Evolutionary conservation across 495 filamentous ascomycete genomes (phyloP).

Genomic region (Ascodesmis nigricans): DNA sequence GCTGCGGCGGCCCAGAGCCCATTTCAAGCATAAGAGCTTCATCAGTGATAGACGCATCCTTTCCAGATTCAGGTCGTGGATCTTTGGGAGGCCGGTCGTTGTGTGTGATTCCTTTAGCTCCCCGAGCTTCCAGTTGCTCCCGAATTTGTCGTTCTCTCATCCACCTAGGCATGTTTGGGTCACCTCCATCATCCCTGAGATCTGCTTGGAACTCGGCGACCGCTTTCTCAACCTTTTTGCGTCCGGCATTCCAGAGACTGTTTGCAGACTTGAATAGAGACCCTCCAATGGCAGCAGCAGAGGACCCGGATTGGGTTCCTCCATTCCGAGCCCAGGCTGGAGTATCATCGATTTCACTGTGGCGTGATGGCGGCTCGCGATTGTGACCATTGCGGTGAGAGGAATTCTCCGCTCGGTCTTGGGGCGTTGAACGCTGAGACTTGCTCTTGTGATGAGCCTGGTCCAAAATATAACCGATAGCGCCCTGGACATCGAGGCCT

Average conservation of each 20-base stretch:
- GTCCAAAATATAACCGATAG: constrained; percentile 73
- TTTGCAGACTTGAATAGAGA: constrained; percentile 85
- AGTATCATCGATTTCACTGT: constrained; percentile 25
- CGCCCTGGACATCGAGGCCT: constrained; percentile 64
- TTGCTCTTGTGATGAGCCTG: constrained; percentile 59
- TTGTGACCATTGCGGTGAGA: too few relatives aligned
- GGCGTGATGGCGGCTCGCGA: too few relatives aligned
- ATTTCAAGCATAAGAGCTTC: constrained; percentile 82
- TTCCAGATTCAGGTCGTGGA: constrained; percentile 13
- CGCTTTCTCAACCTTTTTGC: constrained; percentile 85
- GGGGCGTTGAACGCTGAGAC: constrained; percentile 30
- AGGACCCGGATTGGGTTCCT: constrained; percentile 58
- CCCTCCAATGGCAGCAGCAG: constrained; percentile 59
- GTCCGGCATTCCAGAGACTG: constrained; percentile 77
- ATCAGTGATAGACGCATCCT: constrained; percentile 47
- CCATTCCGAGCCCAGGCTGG: constrained; percentile 12
- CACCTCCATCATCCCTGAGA: constrained; percentile 28
- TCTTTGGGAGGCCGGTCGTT: constrained; percentile 7
- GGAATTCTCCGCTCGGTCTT: too few relatives aligned
- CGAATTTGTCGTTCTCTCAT: constrained; percentile 43
- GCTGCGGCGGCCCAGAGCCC: constrained; percentile 29
- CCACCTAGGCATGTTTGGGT: constrained; percentile 79
- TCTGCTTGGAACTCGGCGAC: constrained; percentile 72
- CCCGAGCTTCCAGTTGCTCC: constrained; percentile 11
- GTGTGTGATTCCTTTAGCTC: constrained; percentile 4